Conservation (phyloP, 2,329 filamentous ascomycete species). For the Penicillium sp. region DNA sequence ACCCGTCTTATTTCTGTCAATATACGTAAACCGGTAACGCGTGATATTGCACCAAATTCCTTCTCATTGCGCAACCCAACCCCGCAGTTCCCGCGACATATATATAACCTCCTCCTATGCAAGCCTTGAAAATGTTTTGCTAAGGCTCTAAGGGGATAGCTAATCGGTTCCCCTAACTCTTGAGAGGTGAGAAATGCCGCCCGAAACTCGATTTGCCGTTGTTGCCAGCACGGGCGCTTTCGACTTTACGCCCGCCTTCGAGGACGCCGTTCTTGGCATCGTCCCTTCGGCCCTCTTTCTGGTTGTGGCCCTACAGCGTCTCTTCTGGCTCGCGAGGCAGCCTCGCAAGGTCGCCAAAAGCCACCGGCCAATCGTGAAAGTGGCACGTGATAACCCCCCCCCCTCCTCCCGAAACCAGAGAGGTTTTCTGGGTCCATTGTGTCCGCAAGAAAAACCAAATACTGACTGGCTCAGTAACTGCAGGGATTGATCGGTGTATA, state of each 20-base stretch:
- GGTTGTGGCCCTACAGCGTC: not conserved
- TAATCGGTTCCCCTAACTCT: too few species aligned
- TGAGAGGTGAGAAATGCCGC: not conserved
- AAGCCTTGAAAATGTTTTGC: not conserved
- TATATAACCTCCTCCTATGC: not conserved
- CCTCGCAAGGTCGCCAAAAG: not conserved
- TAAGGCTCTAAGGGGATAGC: not conserved
- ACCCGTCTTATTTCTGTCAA: too few species aligned
- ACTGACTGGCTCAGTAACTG: not conserved
- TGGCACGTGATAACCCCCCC: not conserved
- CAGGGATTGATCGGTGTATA: not conserved
- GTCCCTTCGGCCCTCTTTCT: not conserved
- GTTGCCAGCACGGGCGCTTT: not conserved
- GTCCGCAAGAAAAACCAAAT: not conserved
- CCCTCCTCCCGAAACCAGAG: not conserved
- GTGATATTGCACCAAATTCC: not conserved
- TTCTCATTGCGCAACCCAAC: not conserved
- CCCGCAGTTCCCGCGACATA: not conserved
- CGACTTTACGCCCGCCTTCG: not conserved
- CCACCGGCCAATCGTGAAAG: not conserved
- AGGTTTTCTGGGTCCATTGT: too few species aligned
- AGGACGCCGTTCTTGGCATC: not conserved
- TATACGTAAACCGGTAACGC: too few species aligned
- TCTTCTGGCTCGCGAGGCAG: not conserved
- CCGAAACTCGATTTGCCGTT: not conserved